Evolutionary conservation across 2,329 filamentous ascomycete genomes (phyloP), one percentile per base, ranked within the genome.

Genomic region (Colletotrichum melonis): DNA sequence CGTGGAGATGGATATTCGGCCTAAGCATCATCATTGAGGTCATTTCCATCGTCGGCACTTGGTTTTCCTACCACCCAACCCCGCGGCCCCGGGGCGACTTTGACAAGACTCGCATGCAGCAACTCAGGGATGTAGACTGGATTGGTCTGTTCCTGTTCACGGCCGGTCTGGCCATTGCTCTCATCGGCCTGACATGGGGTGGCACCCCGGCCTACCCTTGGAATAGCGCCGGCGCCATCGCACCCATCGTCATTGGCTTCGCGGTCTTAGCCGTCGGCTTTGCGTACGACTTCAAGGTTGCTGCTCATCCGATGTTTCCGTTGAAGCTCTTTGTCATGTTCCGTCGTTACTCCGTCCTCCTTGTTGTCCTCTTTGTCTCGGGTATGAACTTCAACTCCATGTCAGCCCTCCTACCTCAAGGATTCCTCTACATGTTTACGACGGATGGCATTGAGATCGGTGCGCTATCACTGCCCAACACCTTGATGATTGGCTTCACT

Each of bases 111-210:
- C 78, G 78, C 19, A 78, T 75, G 76, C 73, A 81, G 63, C 75
- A 80, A 63, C 77, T 80, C 68, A 77, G 76, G 63, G 77, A 80
- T 46, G 76, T 81, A 11, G 80, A 81, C 69, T 81, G 78, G 69
- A 64, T 81, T 5, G 79, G 79, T 9, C 67, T 79, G 1, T 19
- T 57, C 19, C 71, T 79, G 2, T 79, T 78, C 59, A 72, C 75
- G 0, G 46, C 63, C 26, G 77, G 78, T 12, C 68, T 78, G 11
- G 75, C 76, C 12, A 54, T 76, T 14, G 76, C 75, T 57, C 76
- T 78, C 19, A 67, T 77, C 32, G 76, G 76, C 19, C 63, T 78
- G 55, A 78, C 75, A 3, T 77, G 77, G 77, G 63, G 74, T 46
- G 62, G 59, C 42, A 71, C 66, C 12, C 58, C 70, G 14, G 66